A percentile compares a stretch with the other conserved stretches of the same genome.
phyloP scores from a whole-genome alignment of 345 rosid genomes.

The Pugionium dolabratum region DNA sequence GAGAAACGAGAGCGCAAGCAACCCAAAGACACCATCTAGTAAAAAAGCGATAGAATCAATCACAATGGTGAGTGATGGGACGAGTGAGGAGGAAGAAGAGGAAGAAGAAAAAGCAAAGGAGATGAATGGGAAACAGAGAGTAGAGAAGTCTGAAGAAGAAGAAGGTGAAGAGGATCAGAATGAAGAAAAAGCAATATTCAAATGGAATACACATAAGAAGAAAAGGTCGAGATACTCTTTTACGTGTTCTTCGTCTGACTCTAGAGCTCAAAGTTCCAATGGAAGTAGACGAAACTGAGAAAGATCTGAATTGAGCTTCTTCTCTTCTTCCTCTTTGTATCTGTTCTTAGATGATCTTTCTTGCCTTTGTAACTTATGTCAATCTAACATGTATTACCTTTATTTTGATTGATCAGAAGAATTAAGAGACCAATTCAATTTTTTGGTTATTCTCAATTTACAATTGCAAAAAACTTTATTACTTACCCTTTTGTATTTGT shows the following conservation, averaged over 20 bases:
- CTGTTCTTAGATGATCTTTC: too few relatives aligned
- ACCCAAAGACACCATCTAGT: conserved; percentile 43
- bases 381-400: too few relatives aligned
- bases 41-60: not conserved
- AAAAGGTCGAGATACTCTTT: conserved; percentile 64
- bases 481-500: too few relatives aligned
- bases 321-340: too few relatives aligned
- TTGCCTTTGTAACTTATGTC: too few relatives aligned
- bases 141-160: conserved; percentile 32
- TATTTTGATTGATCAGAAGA: too few relatives aligned
- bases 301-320: too few relatives aligned
- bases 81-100: conserved; percentile 53
- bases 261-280: conserved; percentile 52
- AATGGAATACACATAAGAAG: conserved; percentile 76
- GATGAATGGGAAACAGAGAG: conserved; percentile 35
- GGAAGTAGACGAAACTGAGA: too few relatives aligned
- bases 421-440: too few relatives aligned
- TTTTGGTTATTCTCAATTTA: too few relatives aligned
- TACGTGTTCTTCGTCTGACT: conserved; percentile 62
- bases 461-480: too few relatives aligned
- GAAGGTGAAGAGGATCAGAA: conserved; percentile 28
- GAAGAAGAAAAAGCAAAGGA: conserved; percentile 29
- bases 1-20: conserved; percentile 28
- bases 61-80: not conserved
- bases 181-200: conserved; percentile 48